Conservation (phyloP, 257 asterid species). For the Nyctanthes arbortristis region DNA sequence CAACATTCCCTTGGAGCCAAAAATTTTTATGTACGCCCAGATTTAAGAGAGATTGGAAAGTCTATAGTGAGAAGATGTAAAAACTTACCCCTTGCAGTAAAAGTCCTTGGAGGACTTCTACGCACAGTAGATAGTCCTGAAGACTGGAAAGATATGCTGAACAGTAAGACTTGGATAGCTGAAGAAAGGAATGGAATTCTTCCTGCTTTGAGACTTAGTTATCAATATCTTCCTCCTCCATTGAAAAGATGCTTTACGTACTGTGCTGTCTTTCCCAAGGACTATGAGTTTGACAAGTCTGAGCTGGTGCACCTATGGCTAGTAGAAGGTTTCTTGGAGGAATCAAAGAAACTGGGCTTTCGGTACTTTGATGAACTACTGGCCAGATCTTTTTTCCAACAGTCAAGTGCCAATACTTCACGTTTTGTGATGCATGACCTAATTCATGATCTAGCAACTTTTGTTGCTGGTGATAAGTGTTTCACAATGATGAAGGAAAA, state of each 20-base stretch:
- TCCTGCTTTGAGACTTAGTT: conserved; percentile 19
- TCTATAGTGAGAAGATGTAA: conserved; percentile 25
- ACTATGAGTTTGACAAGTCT: too few species aligned
- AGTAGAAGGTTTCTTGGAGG: conserved; percentile 22
- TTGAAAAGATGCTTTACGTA: conserved; percentile 31
- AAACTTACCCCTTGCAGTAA: conserved; percentile 34
- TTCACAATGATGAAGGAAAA: conserved; percentile 26
- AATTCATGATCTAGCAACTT: conserved; percentile 31
- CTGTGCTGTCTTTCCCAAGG: conserved; percentile 26
- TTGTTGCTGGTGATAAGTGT: too few species aligned
- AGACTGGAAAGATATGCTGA: conserved; percentile 28
- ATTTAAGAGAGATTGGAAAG: conserved; percentile 23
- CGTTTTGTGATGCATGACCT: too few species aligned
- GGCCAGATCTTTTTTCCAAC: conserved; percentile 32
- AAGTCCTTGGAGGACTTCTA: conserved; percentile 35
- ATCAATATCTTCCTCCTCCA: conserved; percentile 15
- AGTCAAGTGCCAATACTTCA: too few species aligned
- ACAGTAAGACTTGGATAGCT: conserved; percentile 14
- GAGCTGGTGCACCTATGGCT: conserved; percentile 24
- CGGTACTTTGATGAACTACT: conserved; percentile 27
- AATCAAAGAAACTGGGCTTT: conserved; percentile 4
- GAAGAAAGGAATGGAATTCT: conserved; percentile 12
- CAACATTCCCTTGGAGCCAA: conserved; percentile 25
- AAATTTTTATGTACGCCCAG: conserved; percentile 13
- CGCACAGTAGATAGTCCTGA: conserved; percentile 12